A percentile compares a stretch with the other conserved stretches of the same genome.
phyloP scores from a whole-genome alignment of 768 basidiomycete genomes.

The Krasilnikovozyma curviuscula region DNA sequence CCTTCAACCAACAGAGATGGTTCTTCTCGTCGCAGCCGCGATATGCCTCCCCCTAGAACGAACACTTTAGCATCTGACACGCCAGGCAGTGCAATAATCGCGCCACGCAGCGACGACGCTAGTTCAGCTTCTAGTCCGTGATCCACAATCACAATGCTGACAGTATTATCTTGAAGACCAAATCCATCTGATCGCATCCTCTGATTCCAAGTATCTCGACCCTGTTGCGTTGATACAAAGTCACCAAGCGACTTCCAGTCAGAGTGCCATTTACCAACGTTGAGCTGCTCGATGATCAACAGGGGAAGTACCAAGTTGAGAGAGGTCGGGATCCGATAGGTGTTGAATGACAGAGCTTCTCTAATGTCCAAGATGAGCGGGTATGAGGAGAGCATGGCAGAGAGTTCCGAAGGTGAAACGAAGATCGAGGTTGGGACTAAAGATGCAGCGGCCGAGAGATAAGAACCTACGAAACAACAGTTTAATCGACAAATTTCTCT shows the following conservation, averaged over 20 bases:
- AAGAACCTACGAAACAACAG: neutral
- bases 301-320: constrained; percentile 77
- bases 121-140: constrained; percentile 23
- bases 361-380: constrained; percentile 72
- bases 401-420: constrained; percentile 2
- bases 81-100: too few relatives aligned
- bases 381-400: constrained; percentile 35
- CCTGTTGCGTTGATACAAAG: constrained; percentile 62
- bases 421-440: neutral
- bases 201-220: constrained; percentile 50
- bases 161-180: constrained; percentile 37
- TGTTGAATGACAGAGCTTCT: constrained; percentile 43
- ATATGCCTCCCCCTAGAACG: too few relatives aligned
- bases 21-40: too few relatives aligned
- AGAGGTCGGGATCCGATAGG: constrained; percentile 45
- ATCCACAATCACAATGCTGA: constrained; percentile 56
- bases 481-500: too few relatives aligned
- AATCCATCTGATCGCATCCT: constrained; percentile 19
- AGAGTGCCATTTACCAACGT: constrained; percentile 25
- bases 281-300: constrained; percentile 67
- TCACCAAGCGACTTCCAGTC: constrained; percentile 51
- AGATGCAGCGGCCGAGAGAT: neutral
- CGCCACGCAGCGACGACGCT: neutral
- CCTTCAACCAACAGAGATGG: too few relatives aligned
- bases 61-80: too few relatives aligned